Base-by-base conservation (phyloP, 1,139 yeast species). In the Yamadazyma aaseri region DNA sequence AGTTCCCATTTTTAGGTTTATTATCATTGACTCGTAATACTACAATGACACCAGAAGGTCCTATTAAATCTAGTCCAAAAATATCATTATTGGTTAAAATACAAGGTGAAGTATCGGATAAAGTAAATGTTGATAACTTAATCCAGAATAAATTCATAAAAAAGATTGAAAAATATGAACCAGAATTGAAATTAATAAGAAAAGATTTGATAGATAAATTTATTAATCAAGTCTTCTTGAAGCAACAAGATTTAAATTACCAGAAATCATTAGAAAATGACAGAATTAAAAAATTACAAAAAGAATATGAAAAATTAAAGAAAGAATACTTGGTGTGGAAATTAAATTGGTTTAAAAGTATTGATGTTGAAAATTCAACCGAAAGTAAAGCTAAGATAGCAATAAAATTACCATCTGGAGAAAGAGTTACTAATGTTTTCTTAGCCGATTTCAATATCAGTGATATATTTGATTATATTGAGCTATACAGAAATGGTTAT, bases 231-330 rank as follows among this genome's bases (percentile, higher is more conserved):
- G 67, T 72, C 13, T 64, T 87, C 26, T 67, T 86, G 32, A 73
- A 73, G 41, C 85, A 83, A 49, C 97, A 90, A 59, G 94, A 87
- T 49, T 63, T 75, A 29, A 89, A 94, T 21, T 90, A 81, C 56
- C 79, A 83, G 50, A 72, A 72, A 23, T 81, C 95, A 1, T 63
- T 90, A 34, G 73, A 71, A 4, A 65, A 69, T 26, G 92, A 82
- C 55, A 60, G 73, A 28, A 41, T 51, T 26, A 65, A 64, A 47
- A 63, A 60, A 38, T 45, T 49, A 17, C 51, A 55, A 34, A 60
- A 58, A 37, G 36, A 44, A 26, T 38, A 49, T 22, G 58, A 57
- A 29, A 47, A 51, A 23, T 41, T 53, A 27, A 48, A 50, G 24
- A 56, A 56, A 31, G 58, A 56, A 36, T 67, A 60, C 45, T 50